A percentile compares a stretch with the other conserved stretches of the same genome.
Conservation (phyloP, 1,139 yeast genomes). For the Geotrichum macrosporum region DNA sequence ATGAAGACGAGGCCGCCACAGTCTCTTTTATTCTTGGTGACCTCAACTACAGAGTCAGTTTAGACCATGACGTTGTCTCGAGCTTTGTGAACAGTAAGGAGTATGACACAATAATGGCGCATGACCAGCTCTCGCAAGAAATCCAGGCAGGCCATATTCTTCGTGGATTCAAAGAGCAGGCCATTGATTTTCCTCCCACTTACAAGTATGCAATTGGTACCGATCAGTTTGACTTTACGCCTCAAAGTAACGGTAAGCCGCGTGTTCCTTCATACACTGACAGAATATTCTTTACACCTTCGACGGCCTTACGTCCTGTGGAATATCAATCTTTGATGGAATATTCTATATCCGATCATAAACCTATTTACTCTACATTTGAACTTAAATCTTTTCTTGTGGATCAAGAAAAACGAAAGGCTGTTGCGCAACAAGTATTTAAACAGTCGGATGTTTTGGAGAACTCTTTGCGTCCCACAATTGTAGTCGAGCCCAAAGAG, state of each 20-base stretch:
- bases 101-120: conserved; percentile 47
- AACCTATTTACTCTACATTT: conserved; percentile 61
- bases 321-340: conserved; percentile 29
- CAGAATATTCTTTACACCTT: conserved; percentile 45
- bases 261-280: conserved; percentile 82
- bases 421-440: conserved; percentile 38
- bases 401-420: conserved; percentile 42
- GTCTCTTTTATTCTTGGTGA: conserved; percentile 63
- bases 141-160: conserved; percentile 52
- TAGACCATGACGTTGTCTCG: conserved; percentile 44
- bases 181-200: conserved; percentile 67
- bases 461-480: conserved; percentile 42
- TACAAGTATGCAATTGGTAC: conserved; percentile 50
- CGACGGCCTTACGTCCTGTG: conserved; percentile 20
- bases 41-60: conserved; percentile 60
- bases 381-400: conserved; percentile 47
- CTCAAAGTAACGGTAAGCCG: conserved; percentile 42
- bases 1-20: conserved; percentile 10
- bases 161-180: conserved; percentile 59
- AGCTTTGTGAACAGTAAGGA: conserved; percentile 44
- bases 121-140: conserved; percentile 57
- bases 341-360: conserved; percentile 63
- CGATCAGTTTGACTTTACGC: conserved; percentile 44
- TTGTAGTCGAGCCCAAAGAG: conserved; percentile 35
- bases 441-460: conserved; percentile 44